Percentiles rank a stretch among this genome's conserved stretches.
phyloP scores from a whole-genome alignment of 371 early-diverging fungal genomes.

The Paraphysoderma sedebokerense region DNA sequence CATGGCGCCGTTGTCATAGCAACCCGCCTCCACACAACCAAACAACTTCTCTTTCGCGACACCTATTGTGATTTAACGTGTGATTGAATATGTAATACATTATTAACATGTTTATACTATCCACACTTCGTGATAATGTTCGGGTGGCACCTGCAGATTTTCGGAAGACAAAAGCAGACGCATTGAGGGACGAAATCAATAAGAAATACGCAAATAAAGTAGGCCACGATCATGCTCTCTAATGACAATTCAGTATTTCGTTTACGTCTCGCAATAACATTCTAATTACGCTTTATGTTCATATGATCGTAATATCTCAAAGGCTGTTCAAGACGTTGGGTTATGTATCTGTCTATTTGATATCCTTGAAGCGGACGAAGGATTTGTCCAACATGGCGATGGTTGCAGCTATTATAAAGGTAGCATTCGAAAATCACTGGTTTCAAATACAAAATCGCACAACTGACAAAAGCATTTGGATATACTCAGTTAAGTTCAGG shows the following conservation, averaged over 20 bases:
- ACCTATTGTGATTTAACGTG: too few relatives aligned
- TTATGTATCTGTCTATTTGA: conserved; percentile 75
- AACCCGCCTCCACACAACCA: too few relatives aligned
- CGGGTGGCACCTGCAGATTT: conserved; percentile 66
- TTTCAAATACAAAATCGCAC: not conserved
- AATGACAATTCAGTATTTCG: not conserved
- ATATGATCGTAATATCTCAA: too few relatives aligned
- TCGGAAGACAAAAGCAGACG: conserved; percentile 43
- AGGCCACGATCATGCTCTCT: conserved; percentile 6
- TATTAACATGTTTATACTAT: conserved; percentile 86
- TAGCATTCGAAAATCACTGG: conserved; percentile 1
- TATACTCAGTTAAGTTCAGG: conserved; percentile 45
- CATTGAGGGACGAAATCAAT: conserved; percentile 74
- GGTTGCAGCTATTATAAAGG: conserved; percentile 62
- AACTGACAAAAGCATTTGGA: conserved; percentile 1
- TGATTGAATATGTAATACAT: too few relatives aligned
- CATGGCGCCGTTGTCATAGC: too few relatives aligned
- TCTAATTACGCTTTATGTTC: too few relatives aligned
- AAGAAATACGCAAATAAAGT: conserved; percentile 84
- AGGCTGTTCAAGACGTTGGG: conserved; percentile 78
- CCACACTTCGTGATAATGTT: conserved; percentile 62
- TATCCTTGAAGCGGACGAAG: conserved; percentile 57
- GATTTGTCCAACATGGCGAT: conserved; percentile 62
- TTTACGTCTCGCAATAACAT: too few relatives aligned
- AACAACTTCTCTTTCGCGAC: too few relatives aligned